These are phyloP conservation scores for Lagenidium giganteum DNA, from an alignment of 352 stramenopile genomes.

Conservation along the genomic window DNA sequence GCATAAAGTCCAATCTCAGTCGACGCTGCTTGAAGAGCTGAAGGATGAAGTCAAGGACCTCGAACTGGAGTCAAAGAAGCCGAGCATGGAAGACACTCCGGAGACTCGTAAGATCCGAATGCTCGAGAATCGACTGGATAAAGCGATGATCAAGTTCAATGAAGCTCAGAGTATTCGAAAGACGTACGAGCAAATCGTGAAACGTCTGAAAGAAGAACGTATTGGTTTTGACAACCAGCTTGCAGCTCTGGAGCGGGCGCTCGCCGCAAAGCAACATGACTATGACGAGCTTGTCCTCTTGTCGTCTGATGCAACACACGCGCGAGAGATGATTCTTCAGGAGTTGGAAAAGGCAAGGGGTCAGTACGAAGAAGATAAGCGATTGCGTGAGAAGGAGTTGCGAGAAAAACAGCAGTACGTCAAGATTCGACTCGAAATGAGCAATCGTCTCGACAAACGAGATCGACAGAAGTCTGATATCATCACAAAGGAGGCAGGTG, in stretches of 20 bases:
- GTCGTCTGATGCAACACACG: conserved; percentile 88
- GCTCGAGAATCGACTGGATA: conserved; percentile 93
- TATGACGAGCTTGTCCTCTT: conserved; percentile 93
- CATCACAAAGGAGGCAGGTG: conserved; percentile 36
- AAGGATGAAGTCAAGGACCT: conserved; percentile 84
- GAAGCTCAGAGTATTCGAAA: conserved; percentile 95
- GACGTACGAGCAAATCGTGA: conserved; percentile 96
- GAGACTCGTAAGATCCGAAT: conserved; percentile 89
- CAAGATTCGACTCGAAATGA: conserved; percentile 91
- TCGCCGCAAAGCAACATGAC: conserved; percentile 91
- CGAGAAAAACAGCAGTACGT: conserved; percentile 92
- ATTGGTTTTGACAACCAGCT: conserved; percentile 96
- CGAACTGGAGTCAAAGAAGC: conserved; percentile 76
- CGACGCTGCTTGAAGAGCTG: conserved; percentile 73
- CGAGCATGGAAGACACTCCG: conserved; percentile 82
- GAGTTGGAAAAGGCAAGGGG: conserved; percentile 87
- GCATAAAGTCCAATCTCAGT: conserved; percentile 67
- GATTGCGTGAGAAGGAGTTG: conserved; percentile 85
- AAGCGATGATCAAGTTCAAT: conserved; percentile 98
- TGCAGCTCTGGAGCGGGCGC: conserved; percentile 86
- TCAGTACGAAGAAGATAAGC: conserved; percentile 90
- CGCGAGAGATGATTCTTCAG: conserved; percentile 84
- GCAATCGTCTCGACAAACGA: conserved; percentile 77
- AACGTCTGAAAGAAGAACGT: conserved; percentile 92
- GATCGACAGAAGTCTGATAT: conserved; percentile 69